Conservation (phyloP, 805 yeast genomes). For the Lachancea quebecensis region DNA sequence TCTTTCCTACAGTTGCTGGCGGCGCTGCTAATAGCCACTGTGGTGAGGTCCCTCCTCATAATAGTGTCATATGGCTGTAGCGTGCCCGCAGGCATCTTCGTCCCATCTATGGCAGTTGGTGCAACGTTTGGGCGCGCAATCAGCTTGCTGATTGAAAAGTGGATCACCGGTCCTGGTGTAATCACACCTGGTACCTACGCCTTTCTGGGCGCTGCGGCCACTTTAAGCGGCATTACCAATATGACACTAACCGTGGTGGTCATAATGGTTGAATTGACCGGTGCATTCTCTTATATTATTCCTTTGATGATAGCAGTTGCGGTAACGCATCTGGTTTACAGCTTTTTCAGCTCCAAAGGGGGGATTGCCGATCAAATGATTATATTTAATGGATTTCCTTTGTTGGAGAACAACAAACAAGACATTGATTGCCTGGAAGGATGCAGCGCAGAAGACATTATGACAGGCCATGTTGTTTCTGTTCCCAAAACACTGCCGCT, state of each 20-base stretch:
- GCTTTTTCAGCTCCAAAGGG: slow-evolving; percentile 59
- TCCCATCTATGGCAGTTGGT: slow-evolving; percentile 95
- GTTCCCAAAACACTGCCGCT: slow-evolving; percentile 21
- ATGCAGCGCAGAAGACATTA: slow-evolving; percentile 47
- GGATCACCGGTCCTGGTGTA: slow-evolving; percentile 42
- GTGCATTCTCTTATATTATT: slow-evolving; percentile 82
- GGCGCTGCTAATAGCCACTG: slow-evolving; percentile 62
- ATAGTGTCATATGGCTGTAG: slow-evolving; percentile 85
- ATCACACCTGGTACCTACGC: slow-evolving; percentile 95
- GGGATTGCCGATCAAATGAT: slow-evolving; percentile 98
- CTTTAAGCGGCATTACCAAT: slow-evolving; percentile 90
- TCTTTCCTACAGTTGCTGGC: slow-evolving; percentile 35
- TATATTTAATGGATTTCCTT: slow-evolving; percentile 78
- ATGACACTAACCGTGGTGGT: slow-evolving; percentile 89
- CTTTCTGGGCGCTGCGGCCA: slow-evolving; percentile 92
- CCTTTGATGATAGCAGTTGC: slow-evolving; percentile 97
- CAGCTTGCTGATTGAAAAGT: slow-evolving; percentile 61
- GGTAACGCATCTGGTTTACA: slow-evolving; percentile 72
- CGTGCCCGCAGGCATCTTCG: slow-evolving; percentile 96
- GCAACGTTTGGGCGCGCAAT: slow-evolving; percentile 88
- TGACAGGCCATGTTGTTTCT: slow-evolving; percentile 40
- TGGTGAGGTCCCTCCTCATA: slow-evolving; percentile 62
- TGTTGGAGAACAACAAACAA: slow-evolving; percentile 60
- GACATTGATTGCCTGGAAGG: slow-evolving; percentile 50
- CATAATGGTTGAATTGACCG: slow-evolving; percentile 93